Base-by-base conservation (phyloP, 305 asterid genomes). In the Solanum hybrid region DNA sequence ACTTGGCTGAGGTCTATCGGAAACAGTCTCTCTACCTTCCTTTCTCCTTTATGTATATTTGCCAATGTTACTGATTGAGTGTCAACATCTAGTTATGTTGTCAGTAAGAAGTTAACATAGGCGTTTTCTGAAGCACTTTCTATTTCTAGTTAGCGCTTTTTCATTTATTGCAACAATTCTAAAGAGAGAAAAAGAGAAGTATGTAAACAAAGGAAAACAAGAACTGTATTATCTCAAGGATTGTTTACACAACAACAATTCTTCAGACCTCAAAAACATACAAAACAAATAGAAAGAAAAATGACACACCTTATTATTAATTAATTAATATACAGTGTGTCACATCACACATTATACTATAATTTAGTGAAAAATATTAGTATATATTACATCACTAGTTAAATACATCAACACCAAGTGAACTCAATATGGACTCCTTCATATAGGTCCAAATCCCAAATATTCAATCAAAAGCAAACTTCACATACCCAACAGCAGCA, bases 401-500 rank as follows among this genome's bases (percentile, higher is more conserved):
- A 11, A 51, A 51, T 84, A 51, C 42, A 84, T 56, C 87, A 82
- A 82, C 87, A 42, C 37, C 38, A 82, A 14, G 36, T 10, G 40
- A 2, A 82, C 73, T 82, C 31, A 66, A 10, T 4, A 66, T 66
- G 31, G 6, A 24, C 75, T 69, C 31, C 15, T 81, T 13, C 64
- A 45, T 51, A 31, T 84, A 27, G 64, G 7, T 22, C 38, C 87
- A 51, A 51, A 51, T 84, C 42, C 75, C 19, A 51, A 51, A 5
- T 10, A 84, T 51, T 3, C 35, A 19, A 31, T 84, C 87, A 84
- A 31, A 56, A 75, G 80, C 91, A 90, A 2, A 37, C 37, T 14
- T 90, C 91, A 72, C 90, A 88, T 64, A 90, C 5, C 90, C 91
- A 90, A 86, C 91, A 90, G 89, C 91, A 90, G 79, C 90, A 90